A percentile compares a stretch with the other conserved stretches of the same genome.
phyloP scores from a whole-genome alignment of 805 yeast genomes.

The Pichia ethanolica region DNA sequence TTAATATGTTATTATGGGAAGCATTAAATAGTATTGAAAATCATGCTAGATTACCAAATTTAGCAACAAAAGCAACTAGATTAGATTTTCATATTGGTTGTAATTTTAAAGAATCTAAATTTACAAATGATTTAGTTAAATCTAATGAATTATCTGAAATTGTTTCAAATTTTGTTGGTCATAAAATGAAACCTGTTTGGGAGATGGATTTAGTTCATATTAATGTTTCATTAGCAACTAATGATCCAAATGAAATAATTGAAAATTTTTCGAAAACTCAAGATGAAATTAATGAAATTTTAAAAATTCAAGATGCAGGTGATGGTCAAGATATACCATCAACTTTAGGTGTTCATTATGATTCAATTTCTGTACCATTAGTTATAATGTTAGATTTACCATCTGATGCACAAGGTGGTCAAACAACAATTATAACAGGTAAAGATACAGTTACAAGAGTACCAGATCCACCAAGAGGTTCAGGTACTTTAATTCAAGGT shows the following conservation, averaged over 20 bases:
- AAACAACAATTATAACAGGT: constrained; percentile 41
- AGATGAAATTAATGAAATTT: constrained; percentile 13
- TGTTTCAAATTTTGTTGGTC: constrained; percentile 42
- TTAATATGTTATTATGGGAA: constrained; percentile 47
- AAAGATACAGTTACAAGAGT: constrained; percentile 24
- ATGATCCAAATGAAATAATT: constrained; percentile 14
- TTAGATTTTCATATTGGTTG: constrained; percentile 44
- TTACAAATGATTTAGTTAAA: constrained; percentile 43
- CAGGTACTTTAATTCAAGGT: constrained; percentile 43
- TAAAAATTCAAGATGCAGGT: constrained; percentile 13
- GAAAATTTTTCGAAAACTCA: constrained; percentile 8
- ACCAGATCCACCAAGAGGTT: constrained; percentile 38
- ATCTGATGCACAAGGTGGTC: constrained; percentile 43
- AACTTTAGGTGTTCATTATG: constrained; percentile 41
- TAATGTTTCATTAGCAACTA: constrained; percentile 36
- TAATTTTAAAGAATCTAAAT: constrained; percentile 35
- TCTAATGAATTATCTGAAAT: constrained; percentile 43
- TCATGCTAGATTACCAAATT: constrained; percentile 34
- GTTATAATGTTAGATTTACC: constrained; percentile 43
- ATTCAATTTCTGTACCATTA: constrained; percentile 40
- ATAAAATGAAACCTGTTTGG: constrained; percentile 37
- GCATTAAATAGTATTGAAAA: constrained; percentile 35
- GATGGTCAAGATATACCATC: constrained; percentile 35
- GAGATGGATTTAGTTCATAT: constrained; percentile 47
- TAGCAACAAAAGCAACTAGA: constrained; percentile 25